Evolutionary conservation across 176 grass and related monocot species (phyloP).

Genomic region (Cenchrus purpureus): DNA sequence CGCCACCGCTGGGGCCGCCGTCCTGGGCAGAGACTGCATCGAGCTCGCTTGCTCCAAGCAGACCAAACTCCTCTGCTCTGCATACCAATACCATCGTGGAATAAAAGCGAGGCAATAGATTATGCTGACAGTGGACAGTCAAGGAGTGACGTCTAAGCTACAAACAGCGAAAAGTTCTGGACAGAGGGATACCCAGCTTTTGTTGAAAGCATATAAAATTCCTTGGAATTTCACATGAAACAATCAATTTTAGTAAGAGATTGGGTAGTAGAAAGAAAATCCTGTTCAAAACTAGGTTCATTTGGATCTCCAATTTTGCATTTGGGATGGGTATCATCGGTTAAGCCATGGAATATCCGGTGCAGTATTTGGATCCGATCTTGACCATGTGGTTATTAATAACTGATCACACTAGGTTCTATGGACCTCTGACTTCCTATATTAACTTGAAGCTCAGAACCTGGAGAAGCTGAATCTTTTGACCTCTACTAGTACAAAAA

Average conservation of each 20-base stretch:
- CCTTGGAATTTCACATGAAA: neutral
- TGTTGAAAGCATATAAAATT: no score
- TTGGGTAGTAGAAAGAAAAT: neutral
- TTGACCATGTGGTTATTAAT: neutral
- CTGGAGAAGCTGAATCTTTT: neutral
- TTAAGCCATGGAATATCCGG: neutral
- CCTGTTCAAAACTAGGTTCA: neutral
- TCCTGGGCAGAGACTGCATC: conserved; percentile 10
- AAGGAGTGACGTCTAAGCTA: conserved; percentile 43
- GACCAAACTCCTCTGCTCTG: neutral
- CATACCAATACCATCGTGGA: neutral
- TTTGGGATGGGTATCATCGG: neutral
- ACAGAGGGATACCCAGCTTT: no score
- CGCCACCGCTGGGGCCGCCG: neutral
- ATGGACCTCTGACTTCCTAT: neutral
- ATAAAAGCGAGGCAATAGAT: neutral
- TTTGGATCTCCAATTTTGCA: neutral
- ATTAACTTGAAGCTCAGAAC: neutral
- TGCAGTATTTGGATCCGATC: neutral
- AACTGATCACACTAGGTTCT: neutral
- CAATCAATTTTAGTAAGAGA: neutral
- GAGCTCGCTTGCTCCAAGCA: neutral
- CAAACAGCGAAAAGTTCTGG: no score
- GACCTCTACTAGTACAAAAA: neutral
- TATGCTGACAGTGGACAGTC: neutral